Conservation (phyloP, 345 rosid species). For the Murraya paniculata region DNA sequence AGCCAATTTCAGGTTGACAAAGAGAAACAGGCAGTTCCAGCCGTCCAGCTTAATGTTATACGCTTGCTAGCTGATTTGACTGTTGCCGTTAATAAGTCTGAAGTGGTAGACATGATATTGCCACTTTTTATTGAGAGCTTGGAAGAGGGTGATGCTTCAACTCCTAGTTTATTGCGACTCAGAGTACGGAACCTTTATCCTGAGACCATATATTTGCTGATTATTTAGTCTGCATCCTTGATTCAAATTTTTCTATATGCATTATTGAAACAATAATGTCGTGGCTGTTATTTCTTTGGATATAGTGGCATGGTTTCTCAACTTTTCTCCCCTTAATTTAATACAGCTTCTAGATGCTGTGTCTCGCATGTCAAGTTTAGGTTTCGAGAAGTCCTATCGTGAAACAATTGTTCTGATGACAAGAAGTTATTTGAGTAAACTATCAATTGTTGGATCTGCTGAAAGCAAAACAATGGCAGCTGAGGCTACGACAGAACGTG, state of each 20-base stretch:
- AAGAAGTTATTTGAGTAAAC: conserved; percentile 80
- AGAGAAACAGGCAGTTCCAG: conserved; percentile 72
- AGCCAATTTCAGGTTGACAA: conserved; percentile 69
- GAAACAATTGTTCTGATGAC: conserved; percentile 98
- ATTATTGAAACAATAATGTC: conserved; percentile 8
- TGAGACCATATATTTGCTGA: conserved; percentile 26
- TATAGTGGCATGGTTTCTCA: conserved; percentile 27
- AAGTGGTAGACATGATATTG: conserved; percentile 95
- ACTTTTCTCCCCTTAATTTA: conserved; percentile 20
- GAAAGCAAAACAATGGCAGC: conserved; percentile 84
- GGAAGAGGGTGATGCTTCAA: conserved; percentile 98
- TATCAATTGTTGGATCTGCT: conserved; percentile 78
- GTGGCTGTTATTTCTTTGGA: conserved; percentile 18
- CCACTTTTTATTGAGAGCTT: conserved; percentile 94
- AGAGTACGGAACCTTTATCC: conserved; percentile 59
- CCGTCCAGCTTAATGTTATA: conserved; percentile 84
- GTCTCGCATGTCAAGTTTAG: conserved; percentile 93
- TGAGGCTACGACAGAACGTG: conserved; percentile 88
- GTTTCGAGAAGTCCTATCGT: conserved; percentile 97
- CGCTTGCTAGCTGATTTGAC: conserved; percentile 90
- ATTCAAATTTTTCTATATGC: conserved; percentile 9
- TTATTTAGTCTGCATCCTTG: conserved; percentile 11
- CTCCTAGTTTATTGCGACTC: conserved; percentile 86
- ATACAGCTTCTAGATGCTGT: conserved; percentile 98
- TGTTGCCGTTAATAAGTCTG: conserved; percentile 87